Evolutionary conservation across 2,329 filamentous ascomycete species (phyloP).

Genomic region (Xylariaceae sp.): DNA sequence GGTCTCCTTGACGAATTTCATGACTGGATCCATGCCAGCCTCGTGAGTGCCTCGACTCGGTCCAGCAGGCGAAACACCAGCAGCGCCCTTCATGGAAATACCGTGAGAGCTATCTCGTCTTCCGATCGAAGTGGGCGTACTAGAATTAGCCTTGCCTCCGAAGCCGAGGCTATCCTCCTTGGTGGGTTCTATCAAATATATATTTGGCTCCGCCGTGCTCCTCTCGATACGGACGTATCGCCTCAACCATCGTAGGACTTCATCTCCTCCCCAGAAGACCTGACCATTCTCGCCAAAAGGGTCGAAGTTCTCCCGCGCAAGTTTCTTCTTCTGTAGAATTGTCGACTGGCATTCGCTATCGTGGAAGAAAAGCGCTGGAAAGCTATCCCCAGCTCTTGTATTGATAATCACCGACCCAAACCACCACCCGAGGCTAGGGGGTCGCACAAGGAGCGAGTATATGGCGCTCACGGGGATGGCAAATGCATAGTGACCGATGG

Average conservation of each 20-base stretch:
- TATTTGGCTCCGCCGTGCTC: slow-evolving; percentile 80
- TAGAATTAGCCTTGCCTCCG: slow-evolving; percentile 56
- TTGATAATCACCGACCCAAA: slow-evolving; percentile 95
- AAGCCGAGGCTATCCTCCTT: slow-evolving; percentile 82
- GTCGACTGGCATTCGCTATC: slow-evolving; percentile 96
- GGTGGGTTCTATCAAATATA: slow-evolving; percentile 85
- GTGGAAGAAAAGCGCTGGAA: slow-evolving; percentile 95
- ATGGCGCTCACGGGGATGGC: slow-evolving; percentile 86
- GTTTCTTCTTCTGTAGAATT: slow-evolving; percentile 86
- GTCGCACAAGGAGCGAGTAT: slow-evolving; percentile 84
- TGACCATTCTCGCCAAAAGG: slow-evolving; percentile 80
- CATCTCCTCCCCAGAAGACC: slow-evolving; percentile 97
- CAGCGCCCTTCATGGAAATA: slow-evolving; percentile 31
- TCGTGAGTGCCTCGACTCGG: slow-evolving; percentile 46
- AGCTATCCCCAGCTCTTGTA: slow-evolving; percentile 82
- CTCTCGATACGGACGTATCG: slow-evolving; percentile 79
- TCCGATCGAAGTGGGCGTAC: slow-evolving; percentile 41
- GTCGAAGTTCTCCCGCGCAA: slow-evolving; percentile 80
- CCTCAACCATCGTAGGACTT: slow-evolving; percentile 86
- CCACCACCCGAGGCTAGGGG: slow-evolving; percentile 96
- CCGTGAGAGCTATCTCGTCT: slow-evolving; percentile 35
- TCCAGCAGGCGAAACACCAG: slow-evolving; percentile 34
- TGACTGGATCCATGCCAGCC: slow-evolving; percentile 84
- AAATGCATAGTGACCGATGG: slow-evolving; percentile 80
- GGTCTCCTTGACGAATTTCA: slow-evolving; percentile 90